Percentiles rank a stretch among this genome's conserved stretches.
phyloP scores from a whole-genome alignment of 2,329 filamentous ascomycete species.

The Calonectria pseudoturangicola region DNA sequence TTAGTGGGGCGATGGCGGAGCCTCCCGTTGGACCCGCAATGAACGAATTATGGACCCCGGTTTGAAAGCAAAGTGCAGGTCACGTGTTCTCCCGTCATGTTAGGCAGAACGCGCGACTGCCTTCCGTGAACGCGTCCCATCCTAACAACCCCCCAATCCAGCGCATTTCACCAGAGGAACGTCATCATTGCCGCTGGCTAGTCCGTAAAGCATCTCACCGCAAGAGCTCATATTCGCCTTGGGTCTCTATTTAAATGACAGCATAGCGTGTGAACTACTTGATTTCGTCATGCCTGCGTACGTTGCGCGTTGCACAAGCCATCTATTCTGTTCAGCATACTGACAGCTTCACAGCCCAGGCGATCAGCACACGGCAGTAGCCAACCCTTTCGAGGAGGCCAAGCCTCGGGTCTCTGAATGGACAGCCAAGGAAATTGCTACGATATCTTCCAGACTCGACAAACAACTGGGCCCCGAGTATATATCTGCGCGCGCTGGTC shows the following conservation, averaged over 20 bases:
- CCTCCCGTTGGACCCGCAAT: constrained; percentile 33
- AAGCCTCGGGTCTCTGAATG: constrained; percentile 83
- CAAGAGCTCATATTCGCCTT: not conserved
- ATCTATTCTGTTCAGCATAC: constrained; percentile 22
- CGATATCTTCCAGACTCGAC: constrained; percentile 88
- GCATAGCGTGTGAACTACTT: constrained; percentile 43
- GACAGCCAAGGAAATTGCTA: constrained; percentile 93
- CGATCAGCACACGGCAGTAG: constrained; percentile 75
- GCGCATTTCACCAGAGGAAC: constrained; percentile 14
- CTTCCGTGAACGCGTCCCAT: constrained; percentile 51
- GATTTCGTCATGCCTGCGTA: constrained; percentile 66
- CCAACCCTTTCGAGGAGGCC: constrained; percentile 88
- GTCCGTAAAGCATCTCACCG: not conserved
- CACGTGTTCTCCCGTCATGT: constrained; percentile 58
- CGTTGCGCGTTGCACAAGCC: constrained; percentile 4
- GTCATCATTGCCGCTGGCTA: not conserved
- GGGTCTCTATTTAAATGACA: constrained; percentile 50
- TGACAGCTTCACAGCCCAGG: constrained; percentile 72
- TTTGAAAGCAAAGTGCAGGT: constrained; percentile 32
- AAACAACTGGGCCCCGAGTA: constrained; percentile 97
- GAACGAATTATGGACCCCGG: constrained; percentile 33
- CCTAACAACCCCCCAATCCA: constrained; percentile 23
- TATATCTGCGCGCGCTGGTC: constrained; percentile 89
- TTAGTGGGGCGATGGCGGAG: constrained; percentile 44
- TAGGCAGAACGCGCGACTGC: constrained; percentile 48